Evolutionary conservation across 2,329 filamentous ascomycete genomes (phyloP).

Genomic region (Calonectria ilicicola): DNA sequence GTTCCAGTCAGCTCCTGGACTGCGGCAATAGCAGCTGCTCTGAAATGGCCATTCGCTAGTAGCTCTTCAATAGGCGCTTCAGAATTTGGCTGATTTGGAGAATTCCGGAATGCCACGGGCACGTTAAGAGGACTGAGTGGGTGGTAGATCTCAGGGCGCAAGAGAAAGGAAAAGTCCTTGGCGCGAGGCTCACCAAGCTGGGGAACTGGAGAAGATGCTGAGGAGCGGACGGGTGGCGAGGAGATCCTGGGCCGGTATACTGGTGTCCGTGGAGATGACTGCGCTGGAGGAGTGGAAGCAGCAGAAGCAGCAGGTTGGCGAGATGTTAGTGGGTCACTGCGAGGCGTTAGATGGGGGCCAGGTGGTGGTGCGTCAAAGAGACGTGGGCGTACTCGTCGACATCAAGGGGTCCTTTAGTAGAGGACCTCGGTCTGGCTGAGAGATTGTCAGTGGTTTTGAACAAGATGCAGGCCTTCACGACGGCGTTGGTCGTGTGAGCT

Average conservation of each 20-base stretch:
- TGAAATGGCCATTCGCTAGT: slow-evolving; percentile 80
- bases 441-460: slow-evolving; percentile 31
- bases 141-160: slow-evolving; percentile 86
- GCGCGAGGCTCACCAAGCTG: slow-evolving; percentile 46
- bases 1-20: slow-evolving; percentile 70
- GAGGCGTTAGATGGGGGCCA: slow-evolving; percentile 7
- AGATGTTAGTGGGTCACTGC: slow-evolving; percentile 45
- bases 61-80: slow-evolving; percentile 76
- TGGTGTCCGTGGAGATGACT: slow-evolving; percentile 28
- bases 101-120: slow-evolving; percentile 75
- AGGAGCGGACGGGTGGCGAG: slow-evolving; percentile 40
- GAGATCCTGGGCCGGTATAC: slow-evolving; percentile 38
- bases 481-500: not conserved
- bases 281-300: not conserved
- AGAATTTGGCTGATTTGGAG: slow-evolving; percentile 71
- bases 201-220: slow-evolving; percentile 42
- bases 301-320: slow-evolving; percentile 39
- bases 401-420: slow-evolving; percentile 85
- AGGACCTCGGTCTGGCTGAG: slow-evolving; percentile 71
- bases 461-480: not conserved
- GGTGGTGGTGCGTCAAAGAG: not conserved
- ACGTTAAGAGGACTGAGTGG: slow-evolving; percentile 74
- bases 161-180: slow-evolving; percentile 84
- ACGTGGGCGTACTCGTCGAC: slow-evolving; percentile 72
- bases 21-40: slow-evolving; percentile 79